Base-by-base conservation (phyloP, 1,284 basidiomycete species). In the Puccinia coronata region DNA sequence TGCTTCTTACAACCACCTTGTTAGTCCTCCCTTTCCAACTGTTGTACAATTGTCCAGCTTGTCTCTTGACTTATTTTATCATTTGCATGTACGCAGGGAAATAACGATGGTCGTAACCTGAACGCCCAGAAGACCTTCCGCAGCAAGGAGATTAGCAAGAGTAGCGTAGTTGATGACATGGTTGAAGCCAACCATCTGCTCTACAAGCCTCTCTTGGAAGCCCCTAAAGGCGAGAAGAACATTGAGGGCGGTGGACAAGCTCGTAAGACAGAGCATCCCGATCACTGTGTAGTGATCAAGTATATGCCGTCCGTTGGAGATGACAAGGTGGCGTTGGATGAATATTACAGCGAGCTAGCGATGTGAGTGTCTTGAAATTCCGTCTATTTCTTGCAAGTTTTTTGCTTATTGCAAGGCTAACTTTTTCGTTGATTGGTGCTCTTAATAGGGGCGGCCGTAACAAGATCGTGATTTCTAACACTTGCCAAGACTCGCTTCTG, bases 1-100 rank as follows among this genome's bases (percentile, higher is more conserved):
- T 84, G 92, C 95, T 36, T 95, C 93, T 43, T 99, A 99, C 90
- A 99, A 98, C 90, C 96, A 99, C 87, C 91, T 99, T 76, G 96
- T 97, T 57, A 98, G 76, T 36, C 25, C 31, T 77, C 25, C 20
- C 51, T 34, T 41, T 47, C 20, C 43, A 25, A n/a, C n/a, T 20
- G 18, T 75, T 28, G 20, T 11, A 20, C 55, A 41, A 16, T 12
- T 11, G 23, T n/a, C 53, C 16, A 23, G 31, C 34, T 0, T 65
- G 34, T 28, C 0, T 23, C 36, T 34, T 61, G 12, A 67, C 41
- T 14, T 39, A 23, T 25, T 77, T 41, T 23, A 47, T 41, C 28
- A 14, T n/a, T 36, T 28, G 43, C 57, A 47, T 63, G 6, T n/a
- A 76, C n/a, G n/a, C n/a, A n/a, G 79, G 74, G 79, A 41, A 81